Evolutionary conservation across 176 grass and related monocot species (phyloP).

Genomic region (Bolboschoenus planiculmis): DNA sequence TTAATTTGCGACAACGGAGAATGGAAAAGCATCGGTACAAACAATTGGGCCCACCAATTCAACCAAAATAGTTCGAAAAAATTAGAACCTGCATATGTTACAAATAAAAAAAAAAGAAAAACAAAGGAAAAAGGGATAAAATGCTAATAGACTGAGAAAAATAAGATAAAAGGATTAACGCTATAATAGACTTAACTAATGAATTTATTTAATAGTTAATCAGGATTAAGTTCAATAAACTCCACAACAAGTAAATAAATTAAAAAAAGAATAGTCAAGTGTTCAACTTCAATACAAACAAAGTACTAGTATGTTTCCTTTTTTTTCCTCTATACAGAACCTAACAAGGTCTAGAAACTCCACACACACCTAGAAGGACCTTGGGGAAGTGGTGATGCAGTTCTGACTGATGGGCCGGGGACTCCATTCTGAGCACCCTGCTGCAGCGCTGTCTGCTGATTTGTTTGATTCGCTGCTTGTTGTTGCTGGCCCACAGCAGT

Average conservation of each 20-base stretch:
- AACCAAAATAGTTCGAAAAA: background rate
- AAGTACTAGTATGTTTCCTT: conserved; percentile 10
- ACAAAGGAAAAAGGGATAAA: background rate
- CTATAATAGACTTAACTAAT: background rate
- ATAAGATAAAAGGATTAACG: background rate
- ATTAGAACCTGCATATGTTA: conserved; percentile 3
- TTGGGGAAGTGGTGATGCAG: conserved; percentile 82
- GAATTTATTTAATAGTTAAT: conserved; percentile 9
- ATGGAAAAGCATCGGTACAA: background rate
- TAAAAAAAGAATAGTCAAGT: conserved; percentile 15
- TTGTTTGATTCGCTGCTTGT: conserved; percentile 30
- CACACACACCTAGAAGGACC: conserved; percentile 99
- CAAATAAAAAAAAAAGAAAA: background rate
- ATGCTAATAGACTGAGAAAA: background rate
- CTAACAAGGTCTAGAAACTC: conserved; percentile 73
- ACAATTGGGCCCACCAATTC: background rate
- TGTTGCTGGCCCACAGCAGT: conserved; percentile 31
- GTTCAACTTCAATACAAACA: conserved; percentile 17
- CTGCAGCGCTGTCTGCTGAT: conserved; percentile 46
- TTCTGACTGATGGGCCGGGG: conserved; percentile 47
- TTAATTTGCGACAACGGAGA: background rate
- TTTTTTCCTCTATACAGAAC: conserved; percentile 35
- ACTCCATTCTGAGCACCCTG: conserved; percentile 57
- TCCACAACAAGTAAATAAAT: conserved; percentile 6
- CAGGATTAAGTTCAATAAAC: background rate